Conservation (phyloP, 176 grass and related monocot genomes). For the bread wheat (Triticum aestivum) region IWGSC_CS_RefSeq_v2.1 NC_057799.1:202420588-202421087, state of each 20-base stretch:
- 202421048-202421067: conserved; percentile 94
- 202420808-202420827: no score
- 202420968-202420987: background rate
- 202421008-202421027: background rate
- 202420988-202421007: background rate
- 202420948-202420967: background rate
- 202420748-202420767: background rate
- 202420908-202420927: no score
- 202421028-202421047: conserved; percentile 43
- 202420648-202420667: conserved; percentile 73
- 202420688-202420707: no score
- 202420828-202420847: no score
- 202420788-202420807: no score
- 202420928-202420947: background rate
- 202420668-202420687: conserved; percentile 60
- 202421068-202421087: conserved; percentile 99
- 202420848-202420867: no score
- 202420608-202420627: conserved; percentile 98
- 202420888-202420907: no score
- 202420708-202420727: no score
- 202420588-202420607: conserved; percentile 50
- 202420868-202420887: no score
- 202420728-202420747: no score
- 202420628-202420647: conserved; percentile 64
- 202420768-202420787: no score